Evolutionary conservation across 768 basidiomycete species (phyloP), one percentile per base, ranked within the genome.

Genomic region (Filobasidium floriforme): DNA sequence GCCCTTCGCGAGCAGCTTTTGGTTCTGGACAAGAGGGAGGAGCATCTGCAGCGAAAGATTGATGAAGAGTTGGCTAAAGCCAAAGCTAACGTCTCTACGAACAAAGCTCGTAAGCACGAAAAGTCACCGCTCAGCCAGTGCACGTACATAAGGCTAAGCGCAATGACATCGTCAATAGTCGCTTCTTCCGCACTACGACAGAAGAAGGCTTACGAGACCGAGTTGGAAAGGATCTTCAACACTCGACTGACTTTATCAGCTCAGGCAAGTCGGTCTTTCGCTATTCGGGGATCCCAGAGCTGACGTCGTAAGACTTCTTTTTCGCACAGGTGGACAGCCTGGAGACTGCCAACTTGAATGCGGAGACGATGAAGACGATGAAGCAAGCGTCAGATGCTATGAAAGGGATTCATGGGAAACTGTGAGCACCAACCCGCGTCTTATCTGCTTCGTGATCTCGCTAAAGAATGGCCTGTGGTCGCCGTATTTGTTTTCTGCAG

Each of bases 21-120:
- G 80, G 89, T 94, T 87, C 87, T 98, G 72, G 92, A 97, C 85
- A 99, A 97, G 90, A 97, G 96, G 83, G 96, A 97, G 82, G 94
- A 98, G 79, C 84, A 90, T 79, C 81, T 97, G 68, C 88, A 89
- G 83, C 92, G 89, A 85, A 92, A 93, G 86, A 89, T 96, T 71
- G 92, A 94, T 62, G 92, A 96, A 70, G 94, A 98, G 75, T 70
- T 86, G 73, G 87, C 87, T 84, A 94, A 90, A 81, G 96, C 96
- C 15, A 88, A 84, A 77, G 85, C 87, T 40, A 96, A 96, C 78
- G 93, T 91, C 52, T 89, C 94, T 59, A 85, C 88, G 62, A 98
- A 97, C 79, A 94, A 94, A 82, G 79, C 86, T 74, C 86, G 94
- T 97, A 77, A 77, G 92, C 11, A 6, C 32, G 51, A 5, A 22